phyloP scores from a whole-genome alignment of 2,329 filamentous ascomycete species.

The Aspergillus sp. region DNA sequence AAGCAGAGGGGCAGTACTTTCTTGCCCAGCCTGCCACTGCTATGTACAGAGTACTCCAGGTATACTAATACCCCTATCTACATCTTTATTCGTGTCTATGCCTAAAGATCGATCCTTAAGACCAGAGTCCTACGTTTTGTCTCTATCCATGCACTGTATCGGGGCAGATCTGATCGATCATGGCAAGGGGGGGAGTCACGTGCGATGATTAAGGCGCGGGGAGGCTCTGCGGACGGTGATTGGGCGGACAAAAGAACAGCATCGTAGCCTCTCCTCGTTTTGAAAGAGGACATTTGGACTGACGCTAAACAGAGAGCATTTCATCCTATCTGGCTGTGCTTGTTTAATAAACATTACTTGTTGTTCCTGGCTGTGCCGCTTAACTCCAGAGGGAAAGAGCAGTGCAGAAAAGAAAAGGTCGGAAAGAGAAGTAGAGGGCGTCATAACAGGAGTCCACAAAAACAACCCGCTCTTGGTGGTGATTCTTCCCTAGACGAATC shows the following conservation, averaged over 20 bases:
- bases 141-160: neutral
- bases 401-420: conserved; percentile 8
- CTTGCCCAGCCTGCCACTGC: too few relatives aligned
- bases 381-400: conserved; percentile 10
- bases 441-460: conserved; percentile 31
- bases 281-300: too few relatives aligned
- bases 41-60: too few relatives aligned
- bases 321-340: too few relatives aligned
- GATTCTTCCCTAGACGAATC: conserved; percentile 14
- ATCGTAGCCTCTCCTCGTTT: conserved; percentile 5
- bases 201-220: conserved; percentile 3
- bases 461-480: conserved; percentile 22
- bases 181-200: conserved; percentile 2
- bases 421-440: conserved; percentile 7
- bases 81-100: too few relatives aligned
- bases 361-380: conserved; percentile 19
- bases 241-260: conserved; percentile 4
- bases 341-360: neutral
- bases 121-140: too few relatives aligned
- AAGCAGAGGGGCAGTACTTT: conserved; percentile 11
- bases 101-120: too few relatives aligned
- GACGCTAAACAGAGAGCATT: too few relatives aligned
- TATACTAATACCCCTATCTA: too few relatives aligned
- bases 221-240: conserved; percentile 2
- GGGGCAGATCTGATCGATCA: neutral